Conservation (phyloP, 352 stramenopile species). For the Saprolegnia diclina region DNA sequence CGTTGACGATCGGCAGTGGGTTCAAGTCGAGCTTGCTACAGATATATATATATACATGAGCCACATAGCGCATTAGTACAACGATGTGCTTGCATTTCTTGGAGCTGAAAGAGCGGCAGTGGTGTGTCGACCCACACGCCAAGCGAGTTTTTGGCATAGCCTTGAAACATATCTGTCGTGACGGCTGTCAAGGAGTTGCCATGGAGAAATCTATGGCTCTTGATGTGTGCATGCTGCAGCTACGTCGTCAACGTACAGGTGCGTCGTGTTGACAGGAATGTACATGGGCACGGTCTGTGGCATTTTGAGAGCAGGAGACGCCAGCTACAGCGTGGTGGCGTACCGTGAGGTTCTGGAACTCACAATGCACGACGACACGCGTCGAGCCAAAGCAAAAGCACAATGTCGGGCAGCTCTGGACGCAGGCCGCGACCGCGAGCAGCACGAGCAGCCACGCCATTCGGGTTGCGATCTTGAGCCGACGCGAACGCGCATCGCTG, state of each 20-base stretch:
- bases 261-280: conserved; percentile 60
- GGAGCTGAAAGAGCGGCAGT: conserved; percentile 45
- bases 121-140: conserved; percentile 44
- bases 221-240: background rate
- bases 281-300: conserved; percentile 47
- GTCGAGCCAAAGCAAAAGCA: conserved; percentile 63
- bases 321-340: too few species aligned
- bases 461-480: background rate
- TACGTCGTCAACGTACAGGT: conserved; percentile 40
- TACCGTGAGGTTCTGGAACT: conserved; percentile 62
- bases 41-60: background rate
- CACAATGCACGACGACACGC: conserved; percentile 67
- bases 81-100: conserved; percentile 55
- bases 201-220: conserved; percentile 25
- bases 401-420: conserved; percentile 37
- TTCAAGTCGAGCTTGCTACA: conserved; percentile 68
- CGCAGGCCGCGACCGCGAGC: background rate
- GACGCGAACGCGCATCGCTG: background rate
- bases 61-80: background rate
- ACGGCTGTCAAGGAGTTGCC: conserved; percentile 67
- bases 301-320: too few species aligned
- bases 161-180: conserved; percentile 58
- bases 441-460: background rate
- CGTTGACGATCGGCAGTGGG: conserved; percentile 59
- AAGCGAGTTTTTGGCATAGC: conserved; percentile 47